phyloP scores from a whole-genome alignment of 345 rosid species.

The Toxicodendron radicans region DNA sequence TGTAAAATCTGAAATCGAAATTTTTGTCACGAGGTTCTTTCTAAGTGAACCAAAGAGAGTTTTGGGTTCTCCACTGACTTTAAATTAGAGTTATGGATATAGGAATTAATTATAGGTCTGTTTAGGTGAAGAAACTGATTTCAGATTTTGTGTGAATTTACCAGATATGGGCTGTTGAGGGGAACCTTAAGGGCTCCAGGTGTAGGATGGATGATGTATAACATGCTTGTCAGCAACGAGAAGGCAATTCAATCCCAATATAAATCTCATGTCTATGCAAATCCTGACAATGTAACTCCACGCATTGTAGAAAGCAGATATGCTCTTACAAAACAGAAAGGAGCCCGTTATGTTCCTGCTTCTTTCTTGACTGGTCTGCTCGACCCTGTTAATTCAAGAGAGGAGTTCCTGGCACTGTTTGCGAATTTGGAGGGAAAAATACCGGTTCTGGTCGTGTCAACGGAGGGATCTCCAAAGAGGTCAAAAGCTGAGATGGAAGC shows the following conservation, averaged over 20 bases:
- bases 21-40: neutral
- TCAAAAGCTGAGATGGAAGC: conserved; percentile 95
- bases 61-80: neutral
- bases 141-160: conserved; percentile 12
- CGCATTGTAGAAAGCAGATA: conserved; percentile 55
- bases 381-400: conserved; percentile 71
- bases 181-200: conserved; percentile 83
- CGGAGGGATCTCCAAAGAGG: conserved; percentile 73
- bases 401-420: conserved; percentile 71
- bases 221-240: conserved; percentile 90
- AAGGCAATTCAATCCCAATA: conserved; percentile 83
- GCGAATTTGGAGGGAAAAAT: conserved; percentile 58
- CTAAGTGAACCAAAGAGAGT: conserved; percentile 1
- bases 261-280: conserved; percentile 85
- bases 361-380: conserved; percentile 92
- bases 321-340: conserved; percentile 62
- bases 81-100: neutral
- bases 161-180: conserved; percentile 76
- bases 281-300: conserved; percentile 74
- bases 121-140: neutral
- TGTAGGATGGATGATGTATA: conserved; percentile 92
- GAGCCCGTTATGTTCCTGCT: conserved; percentile 87
- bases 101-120: neutral
- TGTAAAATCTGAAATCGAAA: conserved; percentile 3
- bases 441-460: conserved; percentile 65